Conservation (phyloP, 441 rosid species). For the Theobroma grandiflorum region DNA sequence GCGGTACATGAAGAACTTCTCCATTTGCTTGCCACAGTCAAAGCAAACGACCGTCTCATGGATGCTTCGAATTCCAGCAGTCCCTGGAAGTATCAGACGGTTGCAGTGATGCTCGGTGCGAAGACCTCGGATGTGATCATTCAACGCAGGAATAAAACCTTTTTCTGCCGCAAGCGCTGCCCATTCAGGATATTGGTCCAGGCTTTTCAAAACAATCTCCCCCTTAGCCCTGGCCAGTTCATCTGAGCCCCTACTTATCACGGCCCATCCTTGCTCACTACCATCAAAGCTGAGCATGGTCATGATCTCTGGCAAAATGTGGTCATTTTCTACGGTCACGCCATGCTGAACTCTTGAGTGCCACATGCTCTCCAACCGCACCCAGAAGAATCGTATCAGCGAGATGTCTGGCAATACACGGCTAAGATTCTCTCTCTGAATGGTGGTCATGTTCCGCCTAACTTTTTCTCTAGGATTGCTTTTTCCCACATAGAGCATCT, state of each 20-base stretch:
- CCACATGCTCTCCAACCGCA: constrained; percentile 58
- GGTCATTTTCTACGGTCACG: constrained; percentile 39
- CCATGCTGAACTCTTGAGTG: constrained; percentile 43
- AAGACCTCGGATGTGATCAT: constrained; percentile 25
- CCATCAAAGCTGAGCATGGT: constrained; percentile 47
- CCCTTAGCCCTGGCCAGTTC: constrained; percentile 42
- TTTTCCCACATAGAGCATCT: constrained; percentile 57
- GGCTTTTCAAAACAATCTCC: constrained; percentile 24
- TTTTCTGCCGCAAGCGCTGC: neutral
- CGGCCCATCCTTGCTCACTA: constrained; percentile 51
- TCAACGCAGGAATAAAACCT: constrained; percentile 43
- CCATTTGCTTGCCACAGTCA: constrained; percentile 51
- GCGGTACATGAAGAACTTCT: constrained; percentile 51
- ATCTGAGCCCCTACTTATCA: constrained; percentile 33
- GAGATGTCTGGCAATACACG: constrained; percentile 34
- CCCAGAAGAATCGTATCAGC: constrained; percentile 55
- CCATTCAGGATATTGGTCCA: constrained; percentile 34
- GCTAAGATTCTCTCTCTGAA: constrained; percentile 42
- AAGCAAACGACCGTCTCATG: constrained; percentile 49
- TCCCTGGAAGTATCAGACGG: constrained; percentile 48
- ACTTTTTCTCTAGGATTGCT: constrained; percentile 44
- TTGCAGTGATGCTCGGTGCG: constrained; percentile 48
- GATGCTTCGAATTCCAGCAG: constrained; percentile 25
- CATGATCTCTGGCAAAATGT: constrained; percentile 47
- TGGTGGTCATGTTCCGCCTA: constrained; percentile 31